Evolutionary conservation across 495 filamentous ascomycete genomes (phyloP).

Genomic region (Jackrogersella minutella): DNA sequence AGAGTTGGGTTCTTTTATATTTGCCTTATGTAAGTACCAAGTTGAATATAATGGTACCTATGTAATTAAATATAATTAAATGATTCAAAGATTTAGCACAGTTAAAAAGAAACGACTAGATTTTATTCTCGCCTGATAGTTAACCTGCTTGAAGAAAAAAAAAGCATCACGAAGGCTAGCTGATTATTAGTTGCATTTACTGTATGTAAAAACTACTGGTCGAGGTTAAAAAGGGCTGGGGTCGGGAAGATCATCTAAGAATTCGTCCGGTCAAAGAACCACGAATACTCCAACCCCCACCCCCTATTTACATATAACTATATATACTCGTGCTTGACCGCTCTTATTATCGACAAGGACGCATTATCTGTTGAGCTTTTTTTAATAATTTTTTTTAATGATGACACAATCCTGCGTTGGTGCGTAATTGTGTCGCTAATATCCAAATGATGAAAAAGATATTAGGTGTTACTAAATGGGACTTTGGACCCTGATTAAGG

Average conservation of each 20-base stretch:
- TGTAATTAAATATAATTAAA: too few species aligned
- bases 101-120: not conserved
- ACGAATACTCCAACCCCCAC: slow-evolving; percentile 21
- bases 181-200: slow-evolving; percentile 10
- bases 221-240: slow-evolving; percentile 19
- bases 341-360: slow-evolving; percentile 34
- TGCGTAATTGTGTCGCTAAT: slow-evolving; percentile 15
- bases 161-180: slow-evolving; percentile 8
- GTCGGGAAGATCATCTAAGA: slow-evolving; percentile 32
- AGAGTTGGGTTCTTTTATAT: too few species aligned
- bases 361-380: slow-evolving; percentile 7
- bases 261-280: slow-evolving; percentile 34
- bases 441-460: not conserved
- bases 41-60: too few species aligned
- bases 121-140: not conserved
- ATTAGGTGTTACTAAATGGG: not conserved
- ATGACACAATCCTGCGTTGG: slow-evolving; percentile 37
- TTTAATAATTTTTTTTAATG: not conserved
- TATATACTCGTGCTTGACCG: slow-evolving; percentile 35
- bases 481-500: not conserved
- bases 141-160: not conserved
- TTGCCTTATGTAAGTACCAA: not conserved
- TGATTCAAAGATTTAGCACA: not conserved
- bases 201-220: slow-evolving; percentile 2
- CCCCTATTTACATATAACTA: slow-evolving; percentile 34